These are phyloP conservation scores for Rosa hybrid DNA, from an alignment of 331 rosid species.

Conservation along the genomic window DNA sequence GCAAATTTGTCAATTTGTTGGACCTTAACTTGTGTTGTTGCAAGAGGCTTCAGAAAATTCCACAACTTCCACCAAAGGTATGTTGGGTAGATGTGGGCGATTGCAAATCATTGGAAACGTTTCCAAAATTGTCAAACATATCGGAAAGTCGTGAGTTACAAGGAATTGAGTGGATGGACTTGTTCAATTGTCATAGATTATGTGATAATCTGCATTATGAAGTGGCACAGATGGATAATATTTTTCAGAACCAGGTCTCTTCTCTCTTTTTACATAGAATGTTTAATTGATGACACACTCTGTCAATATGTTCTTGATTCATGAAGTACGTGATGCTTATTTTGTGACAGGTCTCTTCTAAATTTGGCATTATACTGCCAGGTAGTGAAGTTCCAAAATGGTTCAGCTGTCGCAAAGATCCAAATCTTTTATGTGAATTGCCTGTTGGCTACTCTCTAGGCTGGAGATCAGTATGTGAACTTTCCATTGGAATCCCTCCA, in stretches of 20 bases:
- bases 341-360: neutral
- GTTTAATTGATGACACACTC: neutral
- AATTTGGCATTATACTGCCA: neutral
- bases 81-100: neutral
- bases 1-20: neutral
- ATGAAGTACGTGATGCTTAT: neutral
- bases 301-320: too few relatives aligned
- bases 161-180: neutral
- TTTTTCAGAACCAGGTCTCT: neutral
- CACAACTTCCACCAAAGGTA: neutral
- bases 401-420: neutral
- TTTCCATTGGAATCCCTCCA: neutral
- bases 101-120: neutral
- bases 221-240: neutral
- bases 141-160: neutral
- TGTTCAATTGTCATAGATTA: neutral
- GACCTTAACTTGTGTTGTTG: neutral
- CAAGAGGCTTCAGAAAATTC: neutral
- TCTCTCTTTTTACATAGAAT: neutral
- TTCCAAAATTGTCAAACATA: neutral
- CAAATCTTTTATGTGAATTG: neutral
- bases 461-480: neutral
- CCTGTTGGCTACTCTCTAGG: neutral
- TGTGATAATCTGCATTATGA: neutral
- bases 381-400: neutral